Percentiles rank a stretch among this genome's conserved stretches.
phyloP scores from a whole-genome alignment of 2,329 filamentous ascomycete species.

The Bipolaris victoriae region DNA sequence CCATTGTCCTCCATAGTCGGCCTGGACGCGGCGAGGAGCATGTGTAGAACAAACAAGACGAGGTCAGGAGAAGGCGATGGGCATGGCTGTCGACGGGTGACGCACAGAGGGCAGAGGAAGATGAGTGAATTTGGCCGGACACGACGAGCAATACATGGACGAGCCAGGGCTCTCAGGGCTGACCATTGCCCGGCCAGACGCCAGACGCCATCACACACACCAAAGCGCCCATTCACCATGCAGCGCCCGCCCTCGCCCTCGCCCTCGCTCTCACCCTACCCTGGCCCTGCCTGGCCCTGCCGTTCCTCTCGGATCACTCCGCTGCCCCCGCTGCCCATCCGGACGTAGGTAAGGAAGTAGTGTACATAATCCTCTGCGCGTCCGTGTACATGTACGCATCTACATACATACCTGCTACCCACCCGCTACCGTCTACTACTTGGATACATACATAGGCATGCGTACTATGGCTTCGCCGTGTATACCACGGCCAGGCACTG shows the following conservation, averaged over 20 bases:
- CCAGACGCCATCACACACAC: conserved; percentile 30
- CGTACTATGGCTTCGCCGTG: background rate
- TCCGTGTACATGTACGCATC: too few relatives aligned
- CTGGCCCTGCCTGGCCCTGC: conserved; percentile 7
- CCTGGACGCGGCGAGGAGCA: conserved; percentile 20
- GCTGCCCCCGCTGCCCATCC: conserved; percentile 8
- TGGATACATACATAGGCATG: too few relatives aligned
- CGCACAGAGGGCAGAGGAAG: conserved; percentile 20
- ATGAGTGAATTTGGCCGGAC: conserved; percentile 35
- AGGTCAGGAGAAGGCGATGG: conserved; percentile 26
- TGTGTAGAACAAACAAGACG: conserved; percentile 15
- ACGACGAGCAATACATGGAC: conserved; percentile 19
- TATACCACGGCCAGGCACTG: background rate
- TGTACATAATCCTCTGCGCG: too few relatives aligned
- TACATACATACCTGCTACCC: too few relatives aligned
- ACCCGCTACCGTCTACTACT: too few relatives aligned
- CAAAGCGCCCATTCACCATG: conserved; percentile 35
- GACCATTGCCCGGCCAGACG: conserved; percentile 28
- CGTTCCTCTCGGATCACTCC: conserved; percentile 11
- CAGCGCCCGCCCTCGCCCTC: conserved; percentile 15
- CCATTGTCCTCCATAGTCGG: conserved; percentile 46
- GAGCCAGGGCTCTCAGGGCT: conserved; percentile 33
- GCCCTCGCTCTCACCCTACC: background rate
- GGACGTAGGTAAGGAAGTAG: background rate
- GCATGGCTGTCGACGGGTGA: conserved; percentile 26